Base-by-base conservation (phyloP, 139 green algal genomes). In the Trebouxia sp. region DNA sequence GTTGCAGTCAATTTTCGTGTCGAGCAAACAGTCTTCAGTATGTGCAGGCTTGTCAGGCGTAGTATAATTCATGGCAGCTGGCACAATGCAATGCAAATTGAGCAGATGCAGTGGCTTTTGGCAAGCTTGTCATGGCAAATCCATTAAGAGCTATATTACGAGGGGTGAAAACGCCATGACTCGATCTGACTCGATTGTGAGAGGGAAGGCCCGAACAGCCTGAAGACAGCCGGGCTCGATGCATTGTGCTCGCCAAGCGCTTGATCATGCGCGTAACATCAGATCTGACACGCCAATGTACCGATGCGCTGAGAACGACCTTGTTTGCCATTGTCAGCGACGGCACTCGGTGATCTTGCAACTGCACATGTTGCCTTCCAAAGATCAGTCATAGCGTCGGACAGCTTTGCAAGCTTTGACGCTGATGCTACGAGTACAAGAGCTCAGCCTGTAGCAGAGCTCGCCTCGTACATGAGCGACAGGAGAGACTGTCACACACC, bases 331-430 rank as follows among this genome's bases (percentile, higher is more conserved):
- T 53, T 26, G 15, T 53, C 14, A 14, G 15, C 15, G 15, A 17
- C 1, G 14, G 47, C 47, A 17, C 47, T 17, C 15, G 20, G 47
- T 53, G 47, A 39, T 15, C 1, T 20, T 66, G 26, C 55, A 6
- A 14, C 17, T 72, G 62, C 62, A 24, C 35, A 30, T 12, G 11
- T 12, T 41, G 12, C 37, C 20, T 11, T 72, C 35, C 62, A 43
- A 42, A 72, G 62, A 72, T 72, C 62, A 72, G 43, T 17, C 62
- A 45, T 72, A 17, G 62, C 62, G 62, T 35, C 62, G 14, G 24
- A 8, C 32, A 45, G 26, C 0, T 35, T 26, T 28, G 28, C 5
- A 38, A 45, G 28, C 14, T 35, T 1, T 45, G 62, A 6, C 12
- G 4, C 14, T 8, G 3, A 3, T 9, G 32, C 32, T 4, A 43